These are phyloP conservation scores for Diaporthe ilicicola DNA, from an alignment of 2,329 filamentous ascomycete species.

Conservation along the genomic window DNA sequence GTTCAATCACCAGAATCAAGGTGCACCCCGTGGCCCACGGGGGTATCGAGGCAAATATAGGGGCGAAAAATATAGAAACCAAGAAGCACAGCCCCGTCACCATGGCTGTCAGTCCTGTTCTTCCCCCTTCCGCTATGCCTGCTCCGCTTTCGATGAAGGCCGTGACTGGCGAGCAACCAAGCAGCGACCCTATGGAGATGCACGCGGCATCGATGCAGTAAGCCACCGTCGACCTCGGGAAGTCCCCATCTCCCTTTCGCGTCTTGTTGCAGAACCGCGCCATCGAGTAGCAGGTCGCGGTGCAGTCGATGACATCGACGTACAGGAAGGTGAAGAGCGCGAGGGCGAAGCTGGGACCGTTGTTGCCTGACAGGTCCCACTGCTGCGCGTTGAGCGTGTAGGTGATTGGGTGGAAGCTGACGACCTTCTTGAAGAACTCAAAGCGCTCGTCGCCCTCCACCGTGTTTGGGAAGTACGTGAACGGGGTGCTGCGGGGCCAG, in stretches of 20 bases:
- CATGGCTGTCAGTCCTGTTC: constrained; percentile 85
- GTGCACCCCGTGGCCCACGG: constrained; percentile 91
- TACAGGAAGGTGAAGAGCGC: constrained; percentile 82
- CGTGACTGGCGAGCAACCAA: constrained; percentile 83
- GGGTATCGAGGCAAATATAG: constrained; percentile 89
- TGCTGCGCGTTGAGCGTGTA: constrained; percentile 70
- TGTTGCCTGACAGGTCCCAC: constrained; percentile 66
- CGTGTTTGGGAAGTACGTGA: constrained; percentile 78
- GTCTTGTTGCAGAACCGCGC: constrained; percentile 73
- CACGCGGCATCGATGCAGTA: constrained; percentile 77
- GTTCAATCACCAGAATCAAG: constrained; percentile 69
- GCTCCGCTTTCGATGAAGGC: constrained; percentile 91
- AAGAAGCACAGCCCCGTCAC: constrained; percentile 84
- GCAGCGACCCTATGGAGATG: constrained; percentile 76
- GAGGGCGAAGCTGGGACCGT: constrained; percentile 70
- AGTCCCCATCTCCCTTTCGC: constrained; percentile 70
- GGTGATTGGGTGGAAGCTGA: constrained; percentile 75
- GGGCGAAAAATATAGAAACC: constrained; percentile 87
- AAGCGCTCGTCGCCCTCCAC: constrained; percentile 70
- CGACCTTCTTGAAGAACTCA: constrained; percentile 77
- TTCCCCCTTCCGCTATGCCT: constrained; percentile 87
- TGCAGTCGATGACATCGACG: constrained; percentile 82
- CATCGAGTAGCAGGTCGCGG: constrained; percentile 84
- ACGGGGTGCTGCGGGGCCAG: constrained; percentile 75
- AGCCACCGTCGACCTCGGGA: constrained; percentile 83